These are phyloP conservation scores for Aurinia saxatilis DNA, from an alignment of 345 rosid species.

Conservation along the genomic window DNA sequence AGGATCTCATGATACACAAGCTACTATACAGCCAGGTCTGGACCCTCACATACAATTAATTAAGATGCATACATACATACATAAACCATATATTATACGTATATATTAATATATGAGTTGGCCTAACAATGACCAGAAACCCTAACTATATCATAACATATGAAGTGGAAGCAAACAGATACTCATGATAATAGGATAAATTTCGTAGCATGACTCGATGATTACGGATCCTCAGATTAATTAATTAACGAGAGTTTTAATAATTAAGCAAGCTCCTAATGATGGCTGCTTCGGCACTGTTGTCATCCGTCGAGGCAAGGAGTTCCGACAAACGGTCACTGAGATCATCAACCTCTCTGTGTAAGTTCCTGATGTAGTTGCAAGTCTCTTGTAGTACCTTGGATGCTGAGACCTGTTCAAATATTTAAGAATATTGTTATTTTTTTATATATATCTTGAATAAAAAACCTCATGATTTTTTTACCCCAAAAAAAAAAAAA, in stretches of 20 bases:
- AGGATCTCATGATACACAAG: constrained; percentile 28
- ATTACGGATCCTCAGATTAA: constrained; percentile 16
- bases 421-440: background rate
- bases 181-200: constrained; percentile 15
- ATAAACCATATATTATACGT: constrained; percentile 1
- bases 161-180: constrained; percentile 16
- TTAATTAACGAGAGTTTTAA: constrained; percentile 27
- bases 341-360: constrained; percentile 67
- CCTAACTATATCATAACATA: constrained; percentile 25
- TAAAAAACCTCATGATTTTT: too few relatives aligned
- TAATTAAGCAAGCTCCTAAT: constrained; percentile 72
- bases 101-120: constrained; percentile 3
- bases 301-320: constrained; percentile 56
- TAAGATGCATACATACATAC: constrained; percentile 17
- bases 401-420: constrained; percentile 59
- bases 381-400: constrained; percentile 83
- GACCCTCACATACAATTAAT: constrained; percentile 27
- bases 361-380: constrained; percentile 66
- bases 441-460: too few relatives aligned
- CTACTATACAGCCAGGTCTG: constrained; percentile 31
- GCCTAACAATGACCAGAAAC: constrained; percentile 20
- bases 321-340: constrained; percentile 73
- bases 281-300: constrained; percentile 72
- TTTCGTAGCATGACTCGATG: constrained; percentile 10
- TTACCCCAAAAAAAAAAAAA: background rate